Conservation (phyloP, 2,329 filamentous ascomycete genomes). For the Lojkania enalia region DNA sequence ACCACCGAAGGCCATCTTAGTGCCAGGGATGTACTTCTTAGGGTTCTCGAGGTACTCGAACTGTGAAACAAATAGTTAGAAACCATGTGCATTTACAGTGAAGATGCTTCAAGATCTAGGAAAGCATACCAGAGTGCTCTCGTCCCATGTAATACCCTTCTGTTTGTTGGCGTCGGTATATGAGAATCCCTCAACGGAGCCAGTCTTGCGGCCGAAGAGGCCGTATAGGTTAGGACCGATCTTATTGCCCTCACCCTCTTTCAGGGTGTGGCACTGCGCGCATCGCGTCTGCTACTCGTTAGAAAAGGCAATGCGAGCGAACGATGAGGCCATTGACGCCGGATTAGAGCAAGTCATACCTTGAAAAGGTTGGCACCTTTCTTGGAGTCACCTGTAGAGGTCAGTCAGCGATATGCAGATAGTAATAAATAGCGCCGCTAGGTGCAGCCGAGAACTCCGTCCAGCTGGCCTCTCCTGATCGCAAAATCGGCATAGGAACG, state of each 20-base stretch:
- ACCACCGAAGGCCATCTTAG: conserved; percentile 99
- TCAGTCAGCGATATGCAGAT: conserved; percentile 24
- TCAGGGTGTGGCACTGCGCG: conserved; percentile 97
- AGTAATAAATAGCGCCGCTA: neutral
- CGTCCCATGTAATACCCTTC: conserved; percentile 87
- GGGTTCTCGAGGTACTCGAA: conserved; percentile 99
- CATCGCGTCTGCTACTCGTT: conserved; percentile 71
- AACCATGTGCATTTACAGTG: neutral
- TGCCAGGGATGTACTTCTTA: conserved; percentile 99
- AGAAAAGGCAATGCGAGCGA: conserved; percentile 15
- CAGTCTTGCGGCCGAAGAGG: conserved; percentile 95
- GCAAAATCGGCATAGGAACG: conserved; percentile 28
- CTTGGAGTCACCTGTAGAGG: conserved; percentile 75
- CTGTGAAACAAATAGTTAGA: conserved; percentile 50
- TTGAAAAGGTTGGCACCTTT: conserved; percentile 99
- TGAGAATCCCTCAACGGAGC: conserved; percentile 86
- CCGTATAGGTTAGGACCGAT: conserved; percentile 96
- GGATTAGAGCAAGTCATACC: conserved; percentile 46
- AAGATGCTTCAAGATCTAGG: neutral
- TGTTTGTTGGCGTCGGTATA: conserved; percentile 99
- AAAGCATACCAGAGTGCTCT: conserved; percentile 73
- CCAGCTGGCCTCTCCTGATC: conserved; percentile 23
- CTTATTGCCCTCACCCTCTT: conserved; percentile 91
- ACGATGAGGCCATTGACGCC: conserved; percentile 7
- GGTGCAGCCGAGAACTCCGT: conserved; percentile 15